Conservation (phyloP, 192 early-diverging fungal genomes). For the Coemansia sp. region DNA sequence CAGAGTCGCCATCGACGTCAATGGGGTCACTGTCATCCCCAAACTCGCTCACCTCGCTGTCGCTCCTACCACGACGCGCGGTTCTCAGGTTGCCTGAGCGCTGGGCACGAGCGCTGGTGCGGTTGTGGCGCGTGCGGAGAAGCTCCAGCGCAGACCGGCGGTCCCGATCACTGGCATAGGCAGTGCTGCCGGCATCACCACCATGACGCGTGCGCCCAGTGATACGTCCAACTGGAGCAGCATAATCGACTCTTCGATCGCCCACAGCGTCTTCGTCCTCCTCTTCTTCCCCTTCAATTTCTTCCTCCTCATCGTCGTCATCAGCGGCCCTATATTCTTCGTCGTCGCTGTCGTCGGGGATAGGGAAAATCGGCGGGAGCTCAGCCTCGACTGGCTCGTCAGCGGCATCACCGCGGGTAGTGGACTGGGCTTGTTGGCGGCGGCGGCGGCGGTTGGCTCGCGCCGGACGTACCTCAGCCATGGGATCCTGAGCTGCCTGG, state of each 20-base stretch:
- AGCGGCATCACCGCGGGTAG: background rate
- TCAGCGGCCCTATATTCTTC: conserved; percentile 61
- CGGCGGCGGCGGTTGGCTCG: conserved; percentile 13
- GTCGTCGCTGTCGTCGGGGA: conserved; percentile 66
- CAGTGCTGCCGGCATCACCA: conserved; percentile 7
- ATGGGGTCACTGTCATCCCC: background rate
- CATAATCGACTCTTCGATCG: background rate
- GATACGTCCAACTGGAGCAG: background rate
- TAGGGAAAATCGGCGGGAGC: conserved; percentile 53
- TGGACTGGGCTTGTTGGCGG: background rate
- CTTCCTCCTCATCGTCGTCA: conserved; percentile 64
- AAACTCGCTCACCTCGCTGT: background rate
- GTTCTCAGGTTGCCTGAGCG: background rate
- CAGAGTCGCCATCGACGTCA: conserved; percentile 10
- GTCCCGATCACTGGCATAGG: conserved; percentile 5
- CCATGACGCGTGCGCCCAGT: conserved; percentile 2
- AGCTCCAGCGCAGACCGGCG: conserved; percentile 39
- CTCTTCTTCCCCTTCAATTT: conserved; percentile 54
- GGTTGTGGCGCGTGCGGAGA: conserved; percentile 41
- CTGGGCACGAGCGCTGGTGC: conserved; percentile 15
- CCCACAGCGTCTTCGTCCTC: conserved; percentile 16
- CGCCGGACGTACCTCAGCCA: conserved; percentile 32
- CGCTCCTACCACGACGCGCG: background rate
- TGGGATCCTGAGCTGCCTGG: conserved; percentile 35
- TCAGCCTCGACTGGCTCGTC: conserved; percentile 43